A percentile compares a stretch with the other conserved stretches of the same genome.
Evolutionary conservation across 2,329 filamentous ascomycete species (phyloP).

Genomic region (Eurotiales sp.): DNA sequence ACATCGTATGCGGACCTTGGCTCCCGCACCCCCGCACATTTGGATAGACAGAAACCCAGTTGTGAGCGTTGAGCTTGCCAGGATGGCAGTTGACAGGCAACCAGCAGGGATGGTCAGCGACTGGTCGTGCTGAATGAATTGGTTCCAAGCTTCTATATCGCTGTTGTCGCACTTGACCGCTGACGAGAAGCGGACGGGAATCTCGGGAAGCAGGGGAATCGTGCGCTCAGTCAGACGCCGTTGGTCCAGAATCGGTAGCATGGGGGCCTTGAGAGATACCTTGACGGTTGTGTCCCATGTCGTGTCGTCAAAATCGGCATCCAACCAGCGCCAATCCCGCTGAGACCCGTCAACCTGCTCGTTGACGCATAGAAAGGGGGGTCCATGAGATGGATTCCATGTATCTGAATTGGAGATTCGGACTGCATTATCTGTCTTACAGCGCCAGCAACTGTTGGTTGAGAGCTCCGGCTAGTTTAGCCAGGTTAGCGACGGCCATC

Average conservation of each 20-base stretch:
- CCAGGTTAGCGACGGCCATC: background rate
- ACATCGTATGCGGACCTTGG: conserved; percentile 18
- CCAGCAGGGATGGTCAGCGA: background rate
- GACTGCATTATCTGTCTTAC: conserved; percentile 15
- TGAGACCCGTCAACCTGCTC: conserved; percentile 18
- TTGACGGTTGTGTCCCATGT: conserved; percentile 12
- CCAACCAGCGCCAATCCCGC: conserved; percentile 16
- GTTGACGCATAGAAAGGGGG: conserved; percentile 22
- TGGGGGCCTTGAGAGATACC: conserved; percentile 17
- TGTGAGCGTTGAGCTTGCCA: conserved; percentile 12
- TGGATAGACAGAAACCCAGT: conserved; percentile 17
- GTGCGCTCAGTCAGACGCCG: conserved; percentile 13
- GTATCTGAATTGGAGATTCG: conserved; percentile 18
- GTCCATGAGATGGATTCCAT: conserved; percentile 24
- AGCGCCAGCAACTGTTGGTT: background rate
- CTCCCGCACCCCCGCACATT: conserved; percentile 9
- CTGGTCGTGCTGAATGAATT: background rate
- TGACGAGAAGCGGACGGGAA: conserved; percentile 7
- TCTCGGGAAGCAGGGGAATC: conserved; percentile 17
- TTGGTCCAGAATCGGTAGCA: conserved; percentile 17
- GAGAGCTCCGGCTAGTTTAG: background rate
- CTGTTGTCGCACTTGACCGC: background rate
- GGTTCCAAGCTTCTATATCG: background rate
- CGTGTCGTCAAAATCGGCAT: conserved; percentile 15
- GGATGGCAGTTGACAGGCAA: conserved; percentile 16